phyloP scores from a whole-genome alignment of 2,329 filamentous ascomycete genomes.

The Orbilia brochopaga region DNA sequence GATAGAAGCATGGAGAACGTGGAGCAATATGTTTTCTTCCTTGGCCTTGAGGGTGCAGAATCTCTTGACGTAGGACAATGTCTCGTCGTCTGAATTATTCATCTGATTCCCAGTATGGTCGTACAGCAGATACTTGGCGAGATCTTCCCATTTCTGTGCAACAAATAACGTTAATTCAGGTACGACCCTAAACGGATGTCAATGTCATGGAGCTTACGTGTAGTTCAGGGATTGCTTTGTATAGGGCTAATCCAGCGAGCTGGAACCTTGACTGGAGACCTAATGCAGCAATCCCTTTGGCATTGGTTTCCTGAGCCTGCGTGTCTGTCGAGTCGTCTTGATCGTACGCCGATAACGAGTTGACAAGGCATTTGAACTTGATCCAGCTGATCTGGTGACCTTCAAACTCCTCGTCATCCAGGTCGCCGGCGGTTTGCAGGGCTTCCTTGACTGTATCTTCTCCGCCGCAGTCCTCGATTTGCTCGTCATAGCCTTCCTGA shows the following conservation, averaged over 20 bases:
- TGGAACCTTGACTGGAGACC: conserved; percentile 48
- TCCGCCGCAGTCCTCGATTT: conserved; percentile 83
- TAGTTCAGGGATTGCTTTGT: conserved; percentile 43
- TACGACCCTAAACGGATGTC: not conserved
- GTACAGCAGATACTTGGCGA: conserved; percentile 88
- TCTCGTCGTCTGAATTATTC: conserved; percentile 60
- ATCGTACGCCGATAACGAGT: conserved; percentile 82
- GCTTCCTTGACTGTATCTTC: conserved; percentile 76
- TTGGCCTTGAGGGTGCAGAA: conserved; percentile 74
- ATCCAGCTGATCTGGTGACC: conserved; percentile 83
- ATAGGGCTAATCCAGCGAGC: conserved; percentile 38
- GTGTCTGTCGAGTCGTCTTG: conserved; percentile 60
- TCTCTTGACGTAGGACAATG: conserved; percentile 68
- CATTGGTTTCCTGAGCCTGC: conserved; percentile 56
- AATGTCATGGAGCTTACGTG: conserved; percentile 18
- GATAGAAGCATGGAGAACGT: conserved; percentile 73
- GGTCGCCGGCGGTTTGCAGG: conserved; percentile 69
- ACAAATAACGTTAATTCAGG: conserved; percentile 25
- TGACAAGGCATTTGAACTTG: conserved; percentile 85
- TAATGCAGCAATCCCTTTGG: conserved; percentile 53
- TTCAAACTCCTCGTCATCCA: conserved; percentile 73
- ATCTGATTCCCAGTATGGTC: conserved; percentile 74
- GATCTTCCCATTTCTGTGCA: conserved; percentile 76
- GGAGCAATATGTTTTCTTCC: conserved; percentile 84
- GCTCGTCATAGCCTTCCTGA: conserved; percentile 77